Evolutionary conservation across 768 basidiomycete genomes (phyloP), one percentile per base, ranked within the genome.

Genomic region (Mycena pura): DNA sequence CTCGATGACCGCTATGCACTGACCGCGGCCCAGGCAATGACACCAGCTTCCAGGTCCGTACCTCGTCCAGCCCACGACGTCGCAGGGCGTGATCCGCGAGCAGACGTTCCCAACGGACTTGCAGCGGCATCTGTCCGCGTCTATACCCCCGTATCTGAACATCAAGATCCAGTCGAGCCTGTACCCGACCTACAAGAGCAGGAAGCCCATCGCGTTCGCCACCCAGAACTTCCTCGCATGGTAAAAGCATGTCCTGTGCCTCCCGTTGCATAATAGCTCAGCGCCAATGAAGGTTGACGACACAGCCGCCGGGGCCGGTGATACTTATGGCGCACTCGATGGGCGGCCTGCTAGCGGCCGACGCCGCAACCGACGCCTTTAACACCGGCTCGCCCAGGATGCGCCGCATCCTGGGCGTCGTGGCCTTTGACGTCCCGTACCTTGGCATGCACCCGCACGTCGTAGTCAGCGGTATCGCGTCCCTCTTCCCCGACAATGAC

Each of bases 391-490:
- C 32, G 71, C 29, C 63, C 58, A 19, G 71, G 68, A 17, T 79
- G 0, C 75, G 72, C 31, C 80, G 84, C 6, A 83, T 86, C 38
- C 64, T 85, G 2, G 86, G 82, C 17, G 68, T 87, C 17, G 64
- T 87, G n/a, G 84, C 84, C 6, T 86, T 85, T 64, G 86, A 87
- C 68, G 82, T 81, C 1, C 86, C 86, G 14, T 86, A 79, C 61
- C 78, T 87, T 11, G 85, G 85, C 6, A 84, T 87, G 83, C 86
- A 87, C 60, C 86, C 86, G 0, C 86, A 86, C 61, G 85, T 87
- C 45, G 81, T 86, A 13, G 71, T 85, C 60, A 83, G 76, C 54
- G 86, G 86, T 2, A 78, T 86, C 36, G 83, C 84, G 5, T 85
- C 84, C 3, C 70, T 86, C 7, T 73, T 86, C n/a, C 77, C 80